phyloP scores from a whole-genome alignment of 2,329 filamentous ascomycete genomes.

The Elsinoe necatrix region DNA sequence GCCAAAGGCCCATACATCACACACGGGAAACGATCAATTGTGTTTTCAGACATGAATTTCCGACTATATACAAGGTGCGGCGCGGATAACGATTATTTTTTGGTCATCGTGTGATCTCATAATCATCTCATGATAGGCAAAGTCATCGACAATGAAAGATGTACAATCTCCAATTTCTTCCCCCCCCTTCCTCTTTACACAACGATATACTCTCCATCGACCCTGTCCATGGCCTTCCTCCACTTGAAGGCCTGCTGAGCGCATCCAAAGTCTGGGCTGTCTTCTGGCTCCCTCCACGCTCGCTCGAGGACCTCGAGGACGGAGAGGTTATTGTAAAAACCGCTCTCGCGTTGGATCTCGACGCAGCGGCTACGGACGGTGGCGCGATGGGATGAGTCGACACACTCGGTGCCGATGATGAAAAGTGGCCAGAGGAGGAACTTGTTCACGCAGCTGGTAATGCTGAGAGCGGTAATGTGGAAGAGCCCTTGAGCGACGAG shows the following conservation, averaged over 20 bases:
- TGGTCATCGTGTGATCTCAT: slow-evolving; percentile 1
- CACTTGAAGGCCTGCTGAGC: slow-evolving; percentile 38
- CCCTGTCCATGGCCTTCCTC: slow-evolving; percentile 43
- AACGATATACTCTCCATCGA: slow-evolving; percentile 45
- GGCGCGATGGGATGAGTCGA: slow-evolving; percentile 68
- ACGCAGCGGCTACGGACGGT: slow-evolving; percentile 72
- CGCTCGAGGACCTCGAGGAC: slow-evolving; percentile 78
- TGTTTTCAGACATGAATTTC: not conserved
- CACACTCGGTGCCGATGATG: slow-evolving; percentile 80
- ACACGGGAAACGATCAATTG: not conserved
- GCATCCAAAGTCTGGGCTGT: slow-evolving; percentile 15
- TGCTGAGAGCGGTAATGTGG: slow-evolving; percentile 71
- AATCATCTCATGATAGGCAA: slow-evolving; percentile 2
- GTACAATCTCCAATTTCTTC: not conserved
- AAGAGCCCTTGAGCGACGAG: slow-evolving; percentile 74
- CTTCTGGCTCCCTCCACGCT: slow-evolving; percentile 53
- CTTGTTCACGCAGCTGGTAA: slow-evolving; percentile 66
- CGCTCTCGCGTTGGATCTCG: slow-evolving; percentile 79
- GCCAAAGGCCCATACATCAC: too few species aligned
- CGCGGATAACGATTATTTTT: not conserved
- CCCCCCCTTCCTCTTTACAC: slow-evolving; percentile 38
- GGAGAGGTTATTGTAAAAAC: slow-evolving; percentile 87
- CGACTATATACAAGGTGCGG: slow-evolving; percentile 1
- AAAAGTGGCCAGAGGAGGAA: slow-evolving; percentile 92
- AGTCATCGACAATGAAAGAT: not conserved